Conservation (phyloP, 73 alveolate genomes). For the Urostyla sp. region DNA sequence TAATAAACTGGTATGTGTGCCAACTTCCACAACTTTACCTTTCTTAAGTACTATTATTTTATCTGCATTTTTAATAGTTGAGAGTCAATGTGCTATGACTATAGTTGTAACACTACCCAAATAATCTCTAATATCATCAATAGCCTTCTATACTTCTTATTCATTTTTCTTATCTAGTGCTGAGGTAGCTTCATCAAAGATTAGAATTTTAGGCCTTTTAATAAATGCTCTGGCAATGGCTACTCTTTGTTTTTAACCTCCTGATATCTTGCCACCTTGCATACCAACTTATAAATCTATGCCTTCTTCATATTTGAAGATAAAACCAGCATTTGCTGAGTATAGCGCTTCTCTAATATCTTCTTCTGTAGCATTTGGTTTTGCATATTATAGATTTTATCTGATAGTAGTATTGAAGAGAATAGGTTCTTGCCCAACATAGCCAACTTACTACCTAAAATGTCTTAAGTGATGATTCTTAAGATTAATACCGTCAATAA, state of each 20-base stretch:
- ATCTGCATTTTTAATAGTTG: constrained; percentile 83
- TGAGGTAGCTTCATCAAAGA: constrained; percentile 80
- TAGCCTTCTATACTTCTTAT: constrained; percentile 68
- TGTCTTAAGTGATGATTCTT: constrained; percentile 71
- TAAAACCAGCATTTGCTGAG: constrained; percentile 75
- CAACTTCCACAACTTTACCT: constrained; percentile 76
- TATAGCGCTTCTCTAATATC: constrained; percentile 88
- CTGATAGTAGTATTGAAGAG: constrained; percentile 81
- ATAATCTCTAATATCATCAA: constrained; percentile 51
- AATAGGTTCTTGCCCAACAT: constrained; percentile 95
- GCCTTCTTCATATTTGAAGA: constrained; percentile 36
- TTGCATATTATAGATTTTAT: constrained; percentile 83
- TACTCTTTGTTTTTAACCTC: constrained; percentile 84
- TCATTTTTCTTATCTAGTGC: constrained; percentile 82
- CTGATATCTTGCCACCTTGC: constrained; percentile 77
- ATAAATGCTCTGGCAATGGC: constrained; percentile 81
- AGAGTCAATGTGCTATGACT: constrained; percentile 85
- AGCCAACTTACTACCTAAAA: constrained; percentile 85
- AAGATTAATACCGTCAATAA: constrained; percentile 78
- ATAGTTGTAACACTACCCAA: constrained; percentile 66
- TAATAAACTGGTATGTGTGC: constrained; percentile 74
- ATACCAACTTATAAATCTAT: constrained; percentile 70
- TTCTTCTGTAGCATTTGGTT: constrained; percentile 88
- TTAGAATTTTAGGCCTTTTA: constrained; percentile 73
- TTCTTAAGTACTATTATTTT: constrained; percentile 74